Conservation (phyloP, 805 yeast genomes). For the Metschnikowia borealis region DNA sequence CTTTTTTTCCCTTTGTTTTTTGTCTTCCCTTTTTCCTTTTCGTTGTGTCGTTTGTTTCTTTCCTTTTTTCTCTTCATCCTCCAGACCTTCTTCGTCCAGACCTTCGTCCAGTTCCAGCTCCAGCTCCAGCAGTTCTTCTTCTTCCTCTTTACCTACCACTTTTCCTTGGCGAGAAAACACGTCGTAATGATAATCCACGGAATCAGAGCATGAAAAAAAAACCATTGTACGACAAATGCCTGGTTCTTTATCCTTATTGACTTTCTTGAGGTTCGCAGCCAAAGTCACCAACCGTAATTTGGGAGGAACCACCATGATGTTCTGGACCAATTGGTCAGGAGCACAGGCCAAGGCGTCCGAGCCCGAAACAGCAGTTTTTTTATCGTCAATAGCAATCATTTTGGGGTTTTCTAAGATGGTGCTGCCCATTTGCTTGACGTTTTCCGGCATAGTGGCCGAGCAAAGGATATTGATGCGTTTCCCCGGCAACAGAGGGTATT, state of each 20-base stretch:
- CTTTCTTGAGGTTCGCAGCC: conserved; percentile 56
- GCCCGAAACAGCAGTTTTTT: not conserved
- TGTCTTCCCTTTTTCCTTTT: not conserved
- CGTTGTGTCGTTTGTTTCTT: not conserved
- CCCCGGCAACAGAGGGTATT: conserved; percentile 59
- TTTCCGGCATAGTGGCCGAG: conserved; percentile 88
- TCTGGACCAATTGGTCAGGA: conserved; percentile 88
- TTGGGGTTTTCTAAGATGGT: conserved; percentile 71
- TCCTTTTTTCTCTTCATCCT: not conserved
- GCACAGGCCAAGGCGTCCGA: conserved; percentile 40
- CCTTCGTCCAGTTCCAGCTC: not conserved
- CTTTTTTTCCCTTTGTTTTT: not conserved
- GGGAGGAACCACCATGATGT: conserved; percentile 83
- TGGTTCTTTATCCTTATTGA: conserved; percentile 27
- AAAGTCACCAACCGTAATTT: conserved; percentile 82
- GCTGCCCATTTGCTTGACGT: conserved; percentile 77
- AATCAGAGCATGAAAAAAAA: conserved; percentile 89
- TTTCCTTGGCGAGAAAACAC: conserved; percentile 63
- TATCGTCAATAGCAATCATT: conserved; percentile 48
- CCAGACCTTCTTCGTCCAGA: too few species aligned
- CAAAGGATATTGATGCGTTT: conserved; percentile 77
- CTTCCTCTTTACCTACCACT: conserved; percentile 20
- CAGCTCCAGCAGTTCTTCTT: conserved; percentile 11
- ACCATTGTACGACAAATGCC: conserved; percentile 62
- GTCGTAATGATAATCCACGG: conserved; percentile 90